phyloP scores from a whole-genome alignment of 2,329 filamentous ascomycete genomes.

The Plenodomus tracheiphilus region DNA sequence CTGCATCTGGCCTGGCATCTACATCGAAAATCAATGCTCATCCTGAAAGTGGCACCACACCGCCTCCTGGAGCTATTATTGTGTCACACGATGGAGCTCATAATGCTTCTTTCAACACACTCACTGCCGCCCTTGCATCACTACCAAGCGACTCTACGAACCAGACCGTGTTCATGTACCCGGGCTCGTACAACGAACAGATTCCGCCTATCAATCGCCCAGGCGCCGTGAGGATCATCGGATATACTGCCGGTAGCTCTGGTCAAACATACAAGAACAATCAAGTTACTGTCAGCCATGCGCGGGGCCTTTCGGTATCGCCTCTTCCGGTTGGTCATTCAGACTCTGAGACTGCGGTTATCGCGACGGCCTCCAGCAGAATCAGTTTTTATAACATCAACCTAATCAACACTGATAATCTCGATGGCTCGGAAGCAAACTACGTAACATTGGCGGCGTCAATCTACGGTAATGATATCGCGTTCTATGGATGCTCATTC shows the following conservation, averaged over 20 bases:
- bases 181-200: conserved; percentile 62
- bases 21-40: conserved; percentile 41
- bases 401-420: conserved; percentile 41
- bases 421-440: conserved; percentile 47
- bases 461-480: conserved; percentile 54
- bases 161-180: conserved; percentile 63
- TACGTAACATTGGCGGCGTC: conserved; percentile 56
- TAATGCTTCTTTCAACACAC: conserved; percentile 36
- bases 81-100: conserved; percentile 44
- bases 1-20: conserved; percentile 17
- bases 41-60: conserved; percentile 48
- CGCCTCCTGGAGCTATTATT: conserved; percentile 48
- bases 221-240: conserved; percentile 59
- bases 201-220: conserved; percentile 54
- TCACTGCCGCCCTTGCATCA: conserved; percentile 44
- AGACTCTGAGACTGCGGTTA: conserved; percentile 57
- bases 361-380: conserved; percentile 50
- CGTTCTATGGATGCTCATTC: conserved; percentile 60
- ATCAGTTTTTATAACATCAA: conserved; percentile 66
- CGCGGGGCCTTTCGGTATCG: conserved; percentile 46
- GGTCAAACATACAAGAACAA: conserved; percentile 55
- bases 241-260: conserved; percentile 56
- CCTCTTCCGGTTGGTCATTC: conserved; percentile 32
- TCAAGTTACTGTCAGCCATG: conserved; percentile 56
- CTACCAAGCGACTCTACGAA: conserved; percentile 42